Evolutionary conservation across 805 yeast genomes (phyloP).

Genomic region (Tetrapisispora namnaoensis): DNA sequence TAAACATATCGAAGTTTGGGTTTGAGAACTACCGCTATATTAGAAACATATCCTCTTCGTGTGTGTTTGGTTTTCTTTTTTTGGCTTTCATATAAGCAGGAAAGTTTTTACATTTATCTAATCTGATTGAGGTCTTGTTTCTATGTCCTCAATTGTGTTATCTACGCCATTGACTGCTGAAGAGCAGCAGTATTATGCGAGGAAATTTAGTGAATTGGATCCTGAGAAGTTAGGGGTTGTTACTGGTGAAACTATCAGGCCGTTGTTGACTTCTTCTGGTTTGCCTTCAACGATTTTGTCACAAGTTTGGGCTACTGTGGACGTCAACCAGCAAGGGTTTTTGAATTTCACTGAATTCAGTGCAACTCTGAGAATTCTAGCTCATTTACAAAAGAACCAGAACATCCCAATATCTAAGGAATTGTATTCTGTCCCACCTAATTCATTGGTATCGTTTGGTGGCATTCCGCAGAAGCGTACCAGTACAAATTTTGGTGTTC

Average conservation of each 20-base stretch:
- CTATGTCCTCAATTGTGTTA: slow-evolving; percentile 6
- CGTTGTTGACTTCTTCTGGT: slow-evolving; percentile 77
- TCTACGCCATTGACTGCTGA: slow-evolving; percentile 47
- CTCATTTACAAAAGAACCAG: slow-evolving; percentile 67
- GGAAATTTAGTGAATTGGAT: slow-evolving; percentile 70
- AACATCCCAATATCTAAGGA: slow-evolving; percentile 39
- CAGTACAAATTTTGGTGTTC: slow-evolving; percentile 1
- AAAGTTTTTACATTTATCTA: too few relatives aligned
- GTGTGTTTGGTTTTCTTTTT: too few relatives aligned
- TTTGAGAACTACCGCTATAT: too few relatives aligned
- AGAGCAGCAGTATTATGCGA: slow-evolving; percentile 66
- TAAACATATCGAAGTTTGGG: too few relatives aligned
- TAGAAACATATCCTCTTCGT: too few relatives aligned
- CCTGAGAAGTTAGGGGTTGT: slow-evolving; percentile 69
- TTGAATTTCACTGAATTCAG: slow-evolving; percentile 73
- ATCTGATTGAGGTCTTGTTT: too few relatives aligned
- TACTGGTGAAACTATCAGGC: slow-evolving; percentile 79
- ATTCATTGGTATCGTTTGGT: slow-evolving; percentile 35
- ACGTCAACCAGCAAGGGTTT: slow-evolving; percentile 76
- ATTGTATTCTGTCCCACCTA: slow-evolving; percentile 21
- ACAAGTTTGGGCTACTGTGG: slow-evolving; percentile 93
- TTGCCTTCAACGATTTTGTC: slow-evolving; percentile 70
- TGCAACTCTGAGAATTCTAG: slow-evolving; percentile 80
- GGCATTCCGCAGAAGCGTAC: slow-evolving; percentile 38
- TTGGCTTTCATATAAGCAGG: too few relatives aligned